phyloP scores from a whole-genome alignment of 2,329 filamentous ascomycete genomes.

The Fusarium sp. region DNA sequence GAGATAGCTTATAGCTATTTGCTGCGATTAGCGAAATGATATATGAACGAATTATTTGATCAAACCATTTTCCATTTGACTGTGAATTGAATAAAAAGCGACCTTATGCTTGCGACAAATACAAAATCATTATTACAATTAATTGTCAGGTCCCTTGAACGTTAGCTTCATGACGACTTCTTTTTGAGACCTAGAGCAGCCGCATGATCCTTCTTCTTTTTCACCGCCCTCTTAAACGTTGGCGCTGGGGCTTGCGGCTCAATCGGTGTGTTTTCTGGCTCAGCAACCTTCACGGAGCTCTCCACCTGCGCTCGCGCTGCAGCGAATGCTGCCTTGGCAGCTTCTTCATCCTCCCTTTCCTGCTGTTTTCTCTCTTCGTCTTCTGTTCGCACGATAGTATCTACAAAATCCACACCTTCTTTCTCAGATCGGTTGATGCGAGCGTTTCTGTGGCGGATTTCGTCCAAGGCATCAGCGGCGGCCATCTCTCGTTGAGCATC shows the following conservation, averaged over 20 bases:
- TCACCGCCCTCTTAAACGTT: conserved; percentile 75
- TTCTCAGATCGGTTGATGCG: conserved; percentile 79
- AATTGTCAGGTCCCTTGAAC: rapidly evolving
- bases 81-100: background rate
- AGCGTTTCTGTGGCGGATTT: conserved; percentile 92
- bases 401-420: conserved; percentile 70
- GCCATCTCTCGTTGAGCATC: conserved; percentile 97
- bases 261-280: conserved; percentile 39
- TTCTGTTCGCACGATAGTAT: conserved; percentile 61
- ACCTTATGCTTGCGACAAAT: background rate
- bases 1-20: background rate
- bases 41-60: conserved; percentile 2
- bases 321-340: conserved; percentile 80
- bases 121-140: background rate
- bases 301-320: conserved; percentile 65
- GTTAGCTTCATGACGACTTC: conserved; percentile 60
- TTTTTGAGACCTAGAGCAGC: conserved; percentile 87
- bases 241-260: conserved; percentile 42
- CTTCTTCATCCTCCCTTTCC: conserved; percentile 85
- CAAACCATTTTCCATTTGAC: background rate
- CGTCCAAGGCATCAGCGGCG: conserved; percentile 93
- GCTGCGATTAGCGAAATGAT: conserved; percentile 18
- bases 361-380: conserved; percentile 70
- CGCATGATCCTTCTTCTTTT: conserved; percentile 86
- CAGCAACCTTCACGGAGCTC: conserved; percentile 58